These are phyloP conservation scores for Filobasidium wieringae DNA, from an alignment of 768 basidiomycete species.

Conservation along the genomic window DNA sequence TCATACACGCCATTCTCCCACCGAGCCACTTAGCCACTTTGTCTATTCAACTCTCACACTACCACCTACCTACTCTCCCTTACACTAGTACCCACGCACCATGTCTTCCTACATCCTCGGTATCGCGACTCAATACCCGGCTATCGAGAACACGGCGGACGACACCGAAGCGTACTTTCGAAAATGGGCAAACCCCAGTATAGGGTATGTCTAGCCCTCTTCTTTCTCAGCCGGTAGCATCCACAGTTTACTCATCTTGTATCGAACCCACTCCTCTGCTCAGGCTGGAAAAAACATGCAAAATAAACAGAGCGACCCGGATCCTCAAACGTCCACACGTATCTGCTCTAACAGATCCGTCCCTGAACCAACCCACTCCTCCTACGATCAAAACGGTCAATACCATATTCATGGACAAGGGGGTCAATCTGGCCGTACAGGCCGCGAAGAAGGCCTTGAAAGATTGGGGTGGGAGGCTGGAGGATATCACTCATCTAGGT, in stretches of 20 bases:
- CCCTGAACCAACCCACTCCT: conserved; percentile 9
- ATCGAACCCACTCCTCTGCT: not conserved
- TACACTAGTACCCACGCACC: too few relatives aligned
- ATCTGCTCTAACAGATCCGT: not conserved
- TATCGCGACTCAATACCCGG: conserved; percentile 18
- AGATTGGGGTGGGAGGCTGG: conserved; percentile 14
- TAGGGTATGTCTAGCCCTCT: conserved; percentile 3
- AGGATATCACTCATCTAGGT: conserved; percentile 18
- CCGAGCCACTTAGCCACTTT: too few relatives aligned
- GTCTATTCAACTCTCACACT: too few relatives aligned
- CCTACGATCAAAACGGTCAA: conserved; percentile 16
- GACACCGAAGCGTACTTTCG: conserved; percentile 12
- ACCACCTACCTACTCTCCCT: too few relatives aligned
- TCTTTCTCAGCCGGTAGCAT: not conserved
- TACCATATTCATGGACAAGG: conserved; percentile 14
- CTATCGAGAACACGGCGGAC: conserved; percentile 3
- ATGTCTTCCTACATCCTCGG: conserved; percentile 14
- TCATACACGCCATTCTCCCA: too few relatives aligned
- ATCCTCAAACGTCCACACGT: conserved; percentile 14
- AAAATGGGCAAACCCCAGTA: conserved; percentile 13
- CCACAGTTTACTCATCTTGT: not conserved
- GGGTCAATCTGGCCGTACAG: conserved; percentile 7
- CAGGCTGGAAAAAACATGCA: conserved; percentile 17
- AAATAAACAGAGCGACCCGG: conserved; percentile 14
- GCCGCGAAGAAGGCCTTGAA: conserved; percentile 12